phyloP scores from a whole-genome alignment of 1,284 basidiomycete species.

The Trichosporon faecale region DNA sequence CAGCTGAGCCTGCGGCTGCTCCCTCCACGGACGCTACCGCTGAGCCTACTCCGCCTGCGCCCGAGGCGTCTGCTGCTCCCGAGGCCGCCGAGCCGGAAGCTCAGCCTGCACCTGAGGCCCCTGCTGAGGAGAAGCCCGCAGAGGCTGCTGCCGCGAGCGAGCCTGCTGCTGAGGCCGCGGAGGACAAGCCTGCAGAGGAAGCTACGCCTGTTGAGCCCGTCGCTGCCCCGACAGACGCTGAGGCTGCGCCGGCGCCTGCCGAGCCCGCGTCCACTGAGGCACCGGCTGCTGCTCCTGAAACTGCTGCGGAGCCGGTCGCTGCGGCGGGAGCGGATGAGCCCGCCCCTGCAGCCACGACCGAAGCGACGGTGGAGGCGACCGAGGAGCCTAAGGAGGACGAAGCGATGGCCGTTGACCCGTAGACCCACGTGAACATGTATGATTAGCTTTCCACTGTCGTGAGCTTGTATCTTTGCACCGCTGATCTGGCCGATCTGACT shows the following conservation, averaged over 20 bases:
- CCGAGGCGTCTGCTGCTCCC: not conserved
- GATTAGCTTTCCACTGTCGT: not conserved
- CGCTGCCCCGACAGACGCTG: not conserved
- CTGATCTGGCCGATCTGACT: not conserved
- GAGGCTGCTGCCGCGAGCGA: not conserved
- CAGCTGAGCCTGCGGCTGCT: not conserved
- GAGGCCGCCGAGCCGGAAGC: not conserved
- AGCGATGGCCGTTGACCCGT: conserved; percentile 6
- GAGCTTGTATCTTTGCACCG: not conserved
- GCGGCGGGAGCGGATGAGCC: not conserved
- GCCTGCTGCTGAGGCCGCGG: not conserved
- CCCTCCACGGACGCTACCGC: not conserved
- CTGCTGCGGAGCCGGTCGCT: conserved; percentile 2
- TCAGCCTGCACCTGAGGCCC: not conserved
- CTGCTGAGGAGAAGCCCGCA: not conserved
- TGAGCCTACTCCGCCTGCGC: not conserved
- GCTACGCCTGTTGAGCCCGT: not conserved
- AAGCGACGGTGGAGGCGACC: not conserved
- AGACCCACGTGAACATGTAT: conserved; percentile 5
- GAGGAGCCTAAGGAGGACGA: conserved; percentile 1
- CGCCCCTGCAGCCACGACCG: not conserved
- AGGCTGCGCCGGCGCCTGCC: not conserved
- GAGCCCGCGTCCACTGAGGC: not conserved
- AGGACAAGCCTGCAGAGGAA: not conserved
- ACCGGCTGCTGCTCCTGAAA: not conserved